Conservation (phyloP, 768 basidiomycete genomes). For the Phaeotremella fagi region DNA sequence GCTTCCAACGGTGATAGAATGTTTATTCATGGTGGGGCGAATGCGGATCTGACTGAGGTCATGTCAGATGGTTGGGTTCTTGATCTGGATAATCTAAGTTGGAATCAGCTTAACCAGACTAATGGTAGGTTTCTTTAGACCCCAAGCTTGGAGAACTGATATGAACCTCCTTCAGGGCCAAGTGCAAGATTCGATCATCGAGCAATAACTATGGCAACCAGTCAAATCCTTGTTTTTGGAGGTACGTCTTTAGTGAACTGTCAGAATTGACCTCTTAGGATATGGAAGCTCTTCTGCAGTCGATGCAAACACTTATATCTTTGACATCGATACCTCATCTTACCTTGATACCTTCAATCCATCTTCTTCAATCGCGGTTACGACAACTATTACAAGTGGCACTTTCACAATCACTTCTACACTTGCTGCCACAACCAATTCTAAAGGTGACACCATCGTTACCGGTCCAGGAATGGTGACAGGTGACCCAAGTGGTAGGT, state of each 20-base stretch:
- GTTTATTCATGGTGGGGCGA: slow-evolving; percentile 74
- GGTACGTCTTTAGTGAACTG: slow-evolving; percentile 48
- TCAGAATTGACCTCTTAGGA: slow-evolving; percentile 45
- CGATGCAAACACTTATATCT: slow-evolving; percentile 52
- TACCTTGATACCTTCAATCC: slow-evolving; percentile 14
- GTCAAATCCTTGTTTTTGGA: slow-evolving; percentile 63
- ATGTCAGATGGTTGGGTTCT: slow-evolving; percentile 39
- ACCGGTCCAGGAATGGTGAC: background rate
- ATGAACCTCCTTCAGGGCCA: too few species aligned
- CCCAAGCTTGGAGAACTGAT: too few species aligned
- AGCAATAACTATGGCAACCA: slow-evolving; percentile 57
- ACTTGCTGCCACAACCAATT: background rate
- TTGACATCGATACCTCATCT: slow-evolving; percentile 37
- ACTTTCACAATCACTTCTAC: background rate
- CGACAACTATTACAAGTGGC: too few species aligned
- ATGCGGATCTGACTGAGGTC: slow-evolving; percentile 52
- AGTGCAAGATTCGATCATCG: slow-evolving; percentile 70
- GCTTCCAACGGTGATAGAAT: slow-evolving; percentile 52
- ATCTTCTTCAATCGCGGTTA: background rate
- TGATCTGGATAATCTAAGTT: slow-evolving; percentile 48
- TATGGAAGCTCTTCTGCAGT: slow-evolving; percentile 57
- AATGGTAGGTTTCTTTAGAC: slow-evolving; percentile 37
- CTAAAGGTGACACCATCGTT: background rate
- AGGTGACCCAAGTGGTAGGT: too few species aligned
- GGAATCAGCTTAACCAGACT: slow-evolving; percentile 68